A percentile compares a stretch with the other conserved stretches of the same genome.
Evolutionary conservation across 306 rosid species (phyloP).

Genomic region (Vigna unguiculata): DNA sequence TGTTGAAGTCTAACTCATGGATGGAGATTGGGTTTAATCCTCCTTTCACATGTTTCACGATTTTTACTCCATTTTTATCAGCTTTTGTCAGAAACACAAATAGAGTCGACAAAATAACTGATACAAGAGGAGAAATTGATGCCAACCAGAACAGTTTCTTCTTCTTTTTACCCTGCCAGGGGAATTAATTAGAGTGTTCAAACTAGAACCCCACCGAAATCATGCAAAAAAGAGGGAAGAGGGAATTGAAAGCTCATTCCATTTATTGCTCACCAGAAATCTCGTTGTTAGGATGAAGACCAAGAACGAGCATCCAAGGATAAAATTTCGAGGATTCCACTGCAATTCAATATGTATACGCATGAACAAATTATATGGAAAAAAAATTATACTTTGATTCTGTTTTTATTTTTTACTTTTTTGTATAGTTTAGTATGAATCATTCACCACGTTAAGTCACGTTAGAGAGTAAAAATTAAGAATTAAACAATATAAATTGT

Average conservation of each 20-base stretch:
- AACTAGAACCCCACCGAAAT: neutral
- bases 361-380: neutral
- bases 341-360: constrained; percentile 45
- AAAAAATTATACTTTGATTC: too few species aligned
- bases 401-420: too few species aligned
- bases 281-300: constrained; percentile 66
- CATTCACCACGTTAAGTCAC: too few species aligned
- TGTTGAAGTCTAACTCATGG: constrained; percentile 56
- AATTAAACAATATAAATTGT: too few species aligned
- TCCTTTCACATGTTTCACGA: constrained; percentile 76
- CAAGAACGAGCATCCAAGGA: constrained; percentile 76
- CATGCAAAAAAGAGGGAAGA: neutral
- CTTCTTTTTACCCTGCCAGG: constrained; percentile 64
- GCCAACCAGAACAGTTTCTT: constrained; percentile 83
- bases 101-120: constrained; percentile 70
- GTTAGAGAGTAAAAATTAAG: too few species aligned
- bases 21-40: constrained; percentile 85
- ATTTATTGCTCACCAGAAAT: constrained; percentile 60
- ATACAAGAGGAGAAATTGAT: constrained; percentile 75
- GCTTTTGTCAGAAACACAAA: constrained; percentile 68
- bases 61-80: constrained; percentile 72
- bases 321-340: constrained; percentile 76
- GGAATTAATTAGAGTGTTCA: neutral
- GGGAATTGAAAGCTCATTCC: neutral
- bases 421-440: too few species aligned